A percentile compares a stretch with the other conserved stretches of the same genome.
Conservation (phyloP, 2,329 filamentous ascomycete genomes). For the Hymenoscyphus fructigenus region DNA sequence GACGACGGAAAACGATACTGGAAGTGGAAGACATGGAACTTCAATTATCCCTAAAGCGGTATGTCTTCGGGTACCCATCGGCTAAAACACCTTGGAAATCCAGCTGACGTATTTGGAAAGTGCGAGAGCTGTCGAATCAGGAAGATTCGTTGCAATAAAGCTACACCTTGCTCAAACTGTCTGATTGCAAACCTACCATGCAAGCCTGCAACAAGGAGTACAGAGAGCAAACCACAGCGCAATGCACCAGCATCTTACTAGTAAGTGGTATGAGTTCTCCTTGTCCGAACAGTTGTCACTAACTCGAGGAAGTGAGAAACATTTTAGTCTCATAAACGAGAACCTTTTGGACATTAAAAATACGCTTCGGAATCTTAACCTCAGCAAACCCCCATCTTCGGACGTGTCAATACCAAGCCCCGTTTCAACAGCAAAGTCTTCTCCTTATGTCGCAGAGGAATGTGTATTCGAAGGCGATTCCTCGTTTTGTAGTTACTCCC, state of each 20-base stretch:
- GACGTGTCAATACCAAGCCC: not conserved
- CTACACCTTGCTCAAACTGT: not conserved
- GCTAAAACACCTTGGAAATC: not conserved
- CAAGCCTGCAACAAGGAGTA: not conserved
- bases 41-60: not conserved
- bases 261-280: not conserved
- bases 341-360: conserved; percentile 18
- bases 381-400: not conserved
- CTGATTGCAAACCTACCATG: not conserved
- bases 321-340: conserved; percentile 18
- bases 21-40: not conserved
- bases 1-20: not conserved
- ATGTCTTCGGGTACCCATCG: not conserved
- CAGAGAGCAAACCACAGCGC: not conserved
- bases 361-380: conserved; percentile 6
- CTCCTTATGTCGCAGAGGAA: conserved; percentile 9
- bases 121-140: conserved; percentile 3
- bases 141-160: not conserved
- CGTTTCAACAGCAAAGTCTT: not conserved
- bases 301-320: conserved; percentile 8
- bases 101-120: not conserved
- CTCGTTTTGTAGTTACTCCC: conserved; percentile 17
- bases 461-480: conserved; percentile 17
- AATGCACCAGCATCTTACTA: not conserved
- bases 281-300: not conserved